Evolutionary conservation across 768 basidiomycete genomes (phyloP).

Genomic region (Exsudoporus frostii): DNA sequence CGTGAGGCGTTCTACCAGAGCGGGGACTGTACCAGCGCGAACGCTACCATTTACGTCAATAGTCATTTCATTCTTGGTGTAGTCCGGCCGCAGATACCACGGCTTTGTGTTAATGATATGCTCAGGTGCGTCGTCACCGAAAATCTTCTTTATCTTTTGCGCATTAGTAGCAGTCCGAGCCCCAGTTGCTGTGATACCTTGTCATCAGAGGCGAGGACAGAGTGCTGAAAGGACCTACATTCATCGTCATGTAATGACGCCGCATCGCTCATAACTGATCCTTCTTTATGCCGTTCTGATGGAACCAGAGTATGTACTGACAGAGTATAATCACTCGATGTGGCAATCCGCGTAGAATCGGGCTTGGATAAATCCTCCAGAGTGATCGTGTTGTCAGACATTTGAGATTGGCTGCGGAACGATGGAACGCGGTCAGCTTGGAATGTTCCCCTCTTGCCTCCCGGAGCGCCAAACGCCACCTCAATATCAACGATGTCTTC

Average conservation of each 20-base stretch:
- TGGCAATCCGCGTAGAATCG: conserved; percentile 16
- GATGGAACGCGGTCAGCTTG: conserved; percentile 26
- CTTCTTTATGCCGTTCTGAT: conserved; percentile 21
- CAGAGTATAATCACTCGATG: conserved; percentile 24
- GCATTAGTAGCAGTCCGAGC: conserved; percentile 30
- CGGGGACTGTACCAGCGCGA: conserved; percentile 80
- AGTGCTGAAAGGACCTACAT: conserved; percentile 12
- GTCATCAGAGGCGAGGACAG: neutral
- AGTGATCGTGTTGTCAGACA: conserved; percentile 35
- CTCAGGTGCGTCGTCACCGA: conserved; percentile 58
- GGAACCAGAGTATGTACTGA: conserved; percentile 26
- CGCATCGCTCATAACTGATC: conserved; percentile 17
- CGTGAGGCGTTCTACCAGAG: conserved; percentile 86
- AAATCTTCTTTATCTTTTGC: conserved; percentile 63
- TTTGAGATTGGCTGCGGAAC: conserved; percentile 33
- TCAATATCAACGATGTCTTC: conserved; percentile 61
- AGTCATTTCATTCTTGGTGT: conserved; percentile 73
- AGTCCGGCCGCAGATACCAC: conserved; percentile 85
- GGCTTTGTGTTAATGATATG: conserved; percentile 52
- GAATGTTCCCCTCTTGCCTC: conserved; percentile 28
- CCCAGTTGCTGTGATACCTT: conserved; percentile 16
- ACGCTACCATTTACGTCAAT: conserved; percentile 84
- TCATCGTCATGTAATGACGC: conserved; percentile 24
- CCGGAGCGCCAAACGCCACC: conserved; percentile 44
- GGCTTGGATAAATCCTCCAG: conserved; percentile 25